phyloP scores from a whole-genome alignment of 306 rosid genomes.

The Cucurbita pepo region DNA sequence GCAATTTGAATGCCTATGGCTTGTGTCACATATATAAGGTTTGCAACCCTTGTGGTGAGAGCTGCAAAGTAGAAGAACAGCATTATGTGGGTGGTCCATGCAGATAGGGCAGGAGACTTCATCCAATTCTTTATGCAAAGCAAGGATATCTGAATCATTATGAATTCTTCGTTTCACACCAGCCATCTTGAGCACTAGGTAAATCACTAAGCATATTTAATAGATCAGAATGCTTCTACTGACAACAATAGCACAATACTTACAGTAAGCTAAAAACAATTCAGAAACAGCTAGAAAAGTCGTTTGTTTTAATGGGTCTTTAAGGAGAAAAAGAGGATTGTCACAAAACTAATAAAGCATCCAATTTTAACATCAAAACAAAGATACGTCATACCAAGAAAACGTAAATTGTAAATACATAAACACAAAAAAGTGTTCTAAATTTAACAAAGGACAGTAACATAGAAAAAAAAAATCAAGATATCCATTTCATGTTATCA shows the following conservation, averaged over 20 bases:
- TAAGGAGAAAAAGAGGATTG: not conserved
- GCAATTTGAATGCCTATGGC: constrained; percentile 97
- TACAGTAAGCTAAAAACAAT: not conserved
- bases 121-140: constrained; percentile 96
- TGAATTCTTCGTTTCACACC: constrained; percentile 89
- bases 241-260: constrained; percentile 5
- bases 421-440: not conserved
- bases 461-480: not conserved
- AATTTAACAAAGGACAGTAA: not conserved
- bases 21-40: constrained; percentile 86
- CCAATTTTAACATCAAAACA: not conserved
- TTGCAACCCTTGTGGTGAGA: constrained; percentile 97
- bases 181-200: constrained; percentile 92
- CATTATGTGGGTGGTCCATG: constrained; percentile 99
- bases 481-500: not conserved
- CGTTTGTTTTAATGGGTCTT: not conserved
- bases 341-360: not conserved
- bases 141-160: constrained; percentile 79
- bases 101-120: constrained; percentile 94
- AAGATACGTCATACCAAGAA: not conserved
- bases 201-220: constrained; percentile 73
- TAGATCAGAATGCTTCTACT: constrained; percentile 36
- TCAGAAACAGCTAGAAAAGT: not conserved
- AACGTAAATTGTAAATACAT: not conserved
- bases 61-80: constrained; percentile 95